Base-by-base conservation (phyloP, 805 yeast genomes). In the Kregervanrija delftensis region DNA sequence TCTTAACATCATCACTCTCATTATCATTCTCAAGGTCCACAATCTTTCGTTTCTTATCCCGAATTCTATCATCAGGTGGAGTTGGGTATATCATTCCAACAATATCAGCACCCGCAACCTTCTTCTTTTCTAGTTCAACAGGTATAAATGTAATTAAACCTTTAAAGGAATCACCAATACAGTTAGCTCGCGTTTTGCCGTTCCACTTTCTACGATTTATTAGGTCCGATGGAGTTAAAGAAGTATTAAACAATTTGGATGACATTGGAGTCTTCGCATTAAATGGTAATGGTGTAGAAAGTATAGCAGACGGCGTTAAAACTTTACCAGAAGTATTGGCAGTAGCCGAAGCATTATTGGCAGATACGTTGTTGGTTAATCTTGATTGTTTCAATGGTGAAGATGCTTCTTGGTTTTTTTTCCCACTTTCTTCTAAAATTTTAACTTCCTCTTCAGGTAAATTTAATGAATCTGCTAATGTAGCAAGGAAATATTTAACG, bases 401-500 rank as follows among this genome's bases (percentile, higher is more conserved):
- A 22, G 28, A 22, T 22, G 28, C 6, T 22, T 22, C 28, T 22
- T 4, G 28, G 28, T 22, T 22, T 22, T 22, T 22, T 22, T 22
- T 22, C 28, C 28, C 28, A 22, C 13, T 42, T 32, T n/a, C 37
- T 17, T 40, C 61, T 59, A 58, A 47, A 12, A 65, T 46, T 28
- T 56, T 58, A 11, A 48, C 52, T 44, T 63, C 67, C 33, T 67
- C 65, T 11, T 68, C 75, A 8, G 69, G 70, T 22, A 77, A 53
- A 36, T 71, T 76, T 47, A 77, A 61, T 33, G 73, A 60, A 55
- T 77, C 76, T 8, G 77, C 70, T 44, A 77, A 61, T 2, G 79
- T 72, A 0, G 79, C 73, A 39, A 70, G 64, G 51, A 77, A 72
- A 55, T 73, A 77, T 42, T 63, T 61, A 38, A 71, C 68, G 0